Conservation (phyloP, 2,329 filamentous ascomycete species). For the Phyllosticta paracitricarpa region DNA sequence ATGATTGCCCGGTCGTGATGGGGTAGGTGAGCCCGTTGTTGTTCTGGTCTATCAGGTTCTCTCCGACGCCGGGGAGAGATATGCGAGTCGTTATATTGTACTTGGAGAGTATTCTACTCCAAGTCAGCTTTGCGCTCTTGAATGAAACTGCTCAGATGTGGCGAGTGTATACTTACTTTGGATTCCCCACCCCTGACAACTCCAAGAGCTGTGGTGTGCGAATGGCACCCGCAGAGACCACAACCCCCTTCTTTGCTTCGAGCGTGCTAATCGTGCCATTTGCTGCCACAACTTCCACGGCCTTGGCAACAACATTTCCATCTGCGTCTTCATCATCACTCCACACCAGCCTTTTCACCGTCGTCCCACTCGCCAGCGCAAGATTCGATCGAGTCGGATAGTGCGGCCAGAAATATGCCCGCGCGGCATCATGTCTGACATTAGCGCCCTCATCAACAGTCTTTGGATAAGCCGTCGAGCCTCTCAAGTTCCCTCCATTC, state of each 20-base stretch:
- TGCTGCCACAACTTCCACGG: background rate
- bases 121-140: background rate
- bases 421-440: slow-evolving; percentile 36
- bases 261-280: background rate
- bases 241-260: slow-evolving; percentile 13
- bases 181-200: slow-evolving; percentile 14
- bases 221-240: slow-evolving; percentile 14
- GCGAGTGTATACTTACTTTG: background rate
- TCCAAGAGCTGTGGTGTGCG: slow-evolving; percentile 13
- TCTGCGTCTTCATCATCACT: background rate
- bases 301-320: slow-evolving; percentile 15
- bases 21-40: slow-evolving; percentile 11
- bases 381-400: slow-evolving; percentile 30
- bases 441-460: slow-evolving; percentile 30
- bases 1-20: slow-evolving; percentile 12
- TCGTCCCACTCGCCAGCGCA: slow-evolving; percentile 34
- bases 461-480: slow-evolving; percentile 33
- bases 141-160: background rate
- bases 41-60: slow-evolving; percentile 17
- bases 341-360: slow-evolving; percentile 33
- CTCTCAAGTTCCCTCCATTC: slow-evolving; percentile 16
- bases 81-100: slow-evolving; percentile 7
- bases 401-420: slow-evolving; percentile 38
- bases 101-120: slow-evolving; percentile 6
- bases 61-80: slow-evolving; percentile 15